Evolutionary conservation across 768 basidiomycete genomes (phyloP).

Genomic region (Auricularia auricula-judae): DNA sequence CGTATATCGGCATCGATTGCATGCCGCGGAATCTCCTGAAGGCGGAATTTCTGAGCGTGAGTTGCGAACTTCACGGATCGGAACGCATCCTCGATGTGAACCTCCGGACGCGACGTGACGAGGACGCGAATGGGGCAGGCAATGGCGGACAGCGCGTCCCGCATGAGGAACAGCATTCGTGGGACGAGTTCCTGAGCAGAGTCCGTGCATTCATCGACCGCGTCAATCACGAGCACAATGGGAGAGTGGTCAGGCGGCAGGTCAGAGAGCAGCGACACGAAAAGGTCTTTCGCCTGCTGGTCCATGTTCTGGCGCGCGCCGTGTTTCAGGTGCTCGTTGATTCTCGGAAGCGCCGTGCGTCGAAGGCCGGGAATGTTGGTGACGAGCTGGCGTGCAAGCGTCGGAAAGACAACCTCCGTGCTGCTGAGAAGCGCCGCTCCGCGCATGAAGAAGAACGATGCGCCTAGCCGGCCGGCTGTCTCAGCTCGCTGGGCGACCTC

Average conservation of each 20-base stretch:
- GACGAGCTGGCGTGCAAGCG: not conserved
- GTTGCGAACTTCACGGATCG: not conserved
- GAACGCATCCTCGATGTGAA: constrained; percentile 9
- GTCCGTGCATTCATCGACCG: too few species aligned
- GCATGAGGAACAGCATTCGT: not conserved
- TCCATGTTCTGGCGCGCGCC: not conserved
- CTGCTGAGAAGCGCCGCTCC: not conserved
- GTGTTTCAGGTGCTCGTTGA: not conserved
- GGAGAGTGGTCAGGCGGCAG: not conserved
- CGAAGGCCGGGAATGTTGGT: not conserved
- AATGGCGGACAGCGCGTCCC: not conserved
- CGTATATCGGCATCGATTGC: not conserved
- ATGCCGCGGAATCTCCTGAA: not conserved
- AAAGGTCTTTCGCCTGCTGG: not conserved
- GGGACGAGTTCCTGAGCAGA: not conserved
- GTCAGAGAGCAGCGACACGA: not conserved
- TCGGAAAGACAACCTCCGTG: not conserved
- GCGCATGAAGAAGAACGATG: not conserved
- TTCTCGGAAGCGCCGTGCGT: not conserved
- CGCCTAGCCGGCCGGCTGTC: not conserved
- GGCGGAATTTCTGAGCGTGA: not conserved
- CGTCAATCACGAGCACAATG: too few species aligned
- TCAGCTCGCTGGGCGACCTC: not conserved
- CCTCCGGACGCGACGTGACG: constrained; percentile 12
- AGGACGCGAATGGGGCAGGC: constrained; percentile 9